phyloP scores from a whole-genome alignment of 805 yeast species.

The Tetrapisispora iriomotensis region DNA sequence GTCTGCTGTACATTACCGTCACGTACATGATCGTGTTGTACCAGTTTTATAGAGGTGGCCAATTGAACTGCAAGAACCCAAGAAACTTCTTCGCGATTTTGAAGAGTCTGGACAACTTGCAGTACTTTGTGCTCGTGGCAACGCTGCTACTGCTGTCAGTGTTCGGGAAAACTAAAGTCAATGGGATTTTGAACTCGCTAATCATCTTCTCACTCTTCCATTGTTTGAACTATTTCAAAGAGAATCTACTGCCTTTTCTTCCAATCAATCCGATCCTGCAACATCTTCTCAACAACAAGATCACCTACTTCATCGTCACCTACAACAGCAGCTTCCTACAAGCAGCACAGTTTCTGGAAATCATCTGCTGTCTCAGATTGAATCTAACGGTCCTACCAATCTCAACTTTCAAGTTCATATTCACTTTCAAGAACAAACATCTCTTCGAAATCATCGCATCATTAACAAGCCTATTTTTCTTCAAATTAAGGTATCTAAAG shows the following conservation, averaged over 20 bases:
- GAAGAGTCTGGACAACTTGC: conserved; percentile 46
- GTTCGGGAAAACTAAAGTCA: conserved; percentile 31
- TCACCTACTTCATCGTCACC: conserved; percentile 28
- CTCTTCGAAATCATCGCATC: conserved; percentile 32
- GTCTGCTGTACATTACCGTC: conserved; percentile 43
- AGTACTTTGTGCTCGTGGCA: conserved; percentile 42
- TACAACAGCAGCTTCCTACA: conserved; percentile 37
- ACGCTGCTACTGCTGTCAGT: conserved; percentile 36
- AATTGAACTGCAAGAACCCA: conserved; percentile 25
- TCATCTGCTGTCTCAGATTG: conserved; percentile 35
- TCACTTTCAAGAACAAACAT: conserved; percentile 20
- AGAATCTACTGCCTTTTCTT: conserved; percentile 42
- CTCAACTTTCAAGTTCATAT: background rate
- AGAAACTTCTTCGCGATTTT: conserved; percentile 25
- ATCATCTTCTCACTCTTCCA: conserved; percentile 57
- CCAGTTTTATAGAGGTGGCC: conserved; percentile 42
- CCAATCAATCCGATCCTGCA: conserved; percentile 28
- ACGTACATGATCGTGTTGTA: conserved; percentile 56
- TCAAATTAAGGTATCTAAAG: conserved; percentile 51
- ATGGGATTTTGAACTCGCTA: conserved; percentile 49
- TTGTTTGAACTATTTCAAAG: conserved; percentile 47
- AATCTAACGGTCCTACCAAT: conserved; percentile 31
- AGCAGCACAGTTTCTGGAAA: conserved; percentile 39
- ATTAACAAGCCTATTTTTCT: conserved; percentile 41
- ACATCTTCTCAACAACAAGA: conserved; percentile 23